Percentiles rank a stretch among this genome's conserved stretches.
Conservation (phyloP, 2,329 filamentous ascomycete species). For the Paracorniculantispora psalliotae region DNA sequence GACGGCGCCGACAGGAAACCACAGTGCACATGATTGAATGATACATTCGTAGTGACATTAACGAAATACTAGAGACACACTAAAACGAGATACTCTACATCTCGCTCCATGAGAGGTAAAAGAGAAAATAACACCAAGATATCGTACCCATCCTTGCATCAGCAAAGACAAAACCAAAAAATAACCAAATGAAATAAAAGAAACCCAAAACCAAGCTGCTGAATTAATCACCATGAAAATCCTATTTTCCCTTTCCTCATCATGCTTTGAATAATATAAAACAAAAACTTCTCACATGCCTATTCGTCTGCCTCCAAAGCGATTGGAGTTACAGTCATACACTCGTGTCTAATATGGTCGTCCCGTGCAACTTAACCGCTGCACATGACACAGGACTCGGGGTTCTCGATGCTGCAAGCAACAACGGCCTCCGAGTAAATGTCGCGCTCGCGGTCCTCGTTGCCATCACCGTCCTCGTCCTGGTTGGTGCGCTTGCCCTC, state of each 20-base stretch:
- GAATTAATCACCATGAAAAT: neutral
- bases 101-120: neutral
- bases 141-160: neutral
- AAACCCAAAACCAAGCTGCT: neutral
- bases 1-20: too few species aligned
- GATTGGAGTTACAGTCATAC: conserved; percentile 24
- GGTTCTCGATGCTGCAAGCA: conserved; percentile 96
- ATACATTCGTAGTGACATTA: neutral
- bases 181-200: neutral
- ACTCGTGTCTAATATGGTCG: conserved; percentile 14
- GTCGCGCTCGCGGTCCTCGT: conserved; percentile 73
- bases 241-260: neutral
- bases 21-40: too few species aligned
- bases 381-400: conserved; percentile 94
- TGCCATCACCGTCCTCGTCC: conserved; percentile 63
- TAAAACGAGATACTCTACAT: neutral
- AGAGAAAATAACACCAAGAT: conserved; percentile 3
- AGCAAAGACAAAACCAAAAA: neutral
- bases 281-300: conserved; percentile 22
- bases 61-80: neutral
- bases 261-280: conserved; percentile 7
- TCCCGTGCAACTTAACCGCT: conserved; percentile 61
- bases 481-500: conserved; percentile 67
- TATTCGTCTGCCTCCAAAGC: conserved; percentile 3
- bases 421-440: conserved; percentile 94